Conservation (phyloP, 2,329 filamentous ascomycete genomes). For the Pseudocercospora fuligena region DNA sequence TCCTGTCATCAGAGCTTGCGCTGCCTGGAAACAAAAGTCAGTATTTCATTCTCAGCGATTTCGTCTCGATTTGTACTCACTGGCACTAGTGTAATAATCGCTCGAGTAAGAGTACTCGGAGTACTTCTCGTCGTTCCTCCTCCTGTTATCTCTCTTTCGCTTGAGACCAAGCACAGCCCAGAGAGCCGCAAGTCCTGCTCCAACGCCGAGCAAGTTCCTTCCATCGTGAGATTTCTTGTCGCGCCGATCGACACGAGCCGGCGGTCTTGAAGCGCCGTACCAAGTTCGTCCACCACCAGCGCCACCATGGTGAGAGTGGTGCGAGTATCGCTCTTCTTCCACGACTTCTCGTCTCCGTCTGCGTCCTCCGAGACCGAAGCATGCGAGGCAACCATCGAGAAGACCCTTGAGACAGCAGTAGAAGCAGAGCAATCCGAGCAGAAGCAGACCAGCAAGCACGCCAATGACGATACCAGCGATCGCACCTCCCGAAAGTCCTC, state of each 20-base stretch:
- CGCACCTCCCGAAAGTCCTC: slow-evolving; percentile 68
- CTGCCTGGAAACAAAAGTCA: slow-evolving; percentile 29
- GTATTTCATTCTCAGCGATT: neutral
- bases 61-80: slow-evolving; percentile 44
- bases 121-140: slow-evolving; percentile 48
- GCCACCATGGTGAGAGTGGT: slow-evolving; percentile 53
- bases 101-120: slow-evolving; percentile 48
- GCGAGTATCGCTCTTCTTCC: slow-evolving; percentile 65
- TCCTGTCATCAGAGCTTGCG: slow-evolving; percentile 33
- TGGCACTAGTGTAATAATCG: slow-evolving; percentile 53
- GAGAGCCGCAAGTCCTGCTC: slow-evolving; percentile 49
- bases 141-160: slow-evolving; percentile 44
- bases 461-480: slow-evolving; percentile 84
- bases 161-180: slow-evolving; percentile 53
- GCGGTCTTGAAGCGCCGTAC: slow-evolving; percentile 48
- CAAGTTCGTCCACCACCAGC: slow-evolving; percentile 52
- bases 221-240: slow-evolving; percentile 42
- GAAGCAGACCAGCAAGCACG: slow-evolving; percentile 66
- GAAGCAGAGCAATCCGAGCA: slow-evolving; percentile 74
- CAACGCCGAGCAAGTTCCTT: slow-evolving; percentile 43
- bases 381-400: slow-evolving; percentile 59
- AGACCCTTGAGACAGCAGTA: slow-evolving; percentile 68
- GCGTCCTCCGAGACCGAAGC: slow-evolving; percentile 64
- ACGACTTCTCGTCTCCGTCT: slow-evolving; percentile 60
- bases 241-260: slow-evolving; percentile 42